phyloP scores from a whole-genome alignment of 257 asterid genomes.

The Solanum peruvianum region DNA sequence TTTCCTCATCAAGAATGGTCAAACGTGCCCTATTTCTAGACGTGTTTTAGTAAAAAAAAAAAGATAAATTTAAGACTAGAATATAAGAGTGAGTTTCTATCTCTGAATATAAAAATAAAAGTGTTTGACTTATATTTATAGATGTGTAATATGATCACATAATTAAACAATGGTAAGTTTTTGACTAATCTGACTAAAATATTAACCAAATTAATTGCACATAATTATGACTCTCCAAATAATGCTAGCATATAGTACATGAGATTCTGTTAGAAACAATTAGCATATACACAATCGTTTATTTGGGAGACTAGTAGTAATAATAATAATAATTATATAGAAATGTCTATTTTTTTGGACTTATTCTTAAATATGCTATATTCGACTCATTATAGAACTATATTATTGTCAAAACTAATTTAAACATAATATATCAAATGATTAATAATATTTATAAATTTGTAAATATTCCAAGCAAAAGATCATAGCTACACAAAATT shows the following conservation, averaged over 20 bases:
- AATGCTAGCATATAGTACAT: not conserved
- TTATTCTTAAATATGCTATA: not conserved
- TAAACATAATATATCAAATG: not conserved
- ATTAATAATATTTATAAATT: too few species aligned
- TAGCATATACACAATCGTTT: not conserved
- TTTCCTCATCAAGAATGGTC: conserved; percentile 5
- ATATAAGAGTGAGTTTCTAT: not conserved
- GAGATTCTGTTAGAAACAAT: not conserved
- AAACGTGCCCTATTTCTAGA: not conserved
- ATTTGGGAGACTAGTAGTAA: not conserved
- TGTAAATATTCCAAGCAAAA: not conserved
- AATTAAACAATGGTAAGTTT: not conserved
- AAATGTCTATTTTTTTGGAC: not conserved
- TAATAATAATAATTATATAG: too few species aligned
- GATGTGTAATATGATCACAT: not conserved
- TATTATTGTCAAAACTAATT: not conserved
- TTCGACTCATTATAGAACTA: not conserved
- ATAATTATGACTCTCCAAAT: not conserved
- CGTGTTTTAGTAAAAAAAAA: conserved; percentile 1
- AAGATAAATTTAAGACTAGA: accelerated
- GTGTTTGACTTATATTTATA: not conserved
- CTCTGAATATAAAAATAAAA: not conserved
- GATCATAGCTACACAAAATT: not conserved
- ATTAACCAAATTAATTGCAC: not conserved
- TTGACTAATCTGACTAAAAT: not conserved